phyloP scores from a whole-genome alignment of 2,329 filamentous ascomycete genomes.

The Stylonectria norvegica region DNA sequence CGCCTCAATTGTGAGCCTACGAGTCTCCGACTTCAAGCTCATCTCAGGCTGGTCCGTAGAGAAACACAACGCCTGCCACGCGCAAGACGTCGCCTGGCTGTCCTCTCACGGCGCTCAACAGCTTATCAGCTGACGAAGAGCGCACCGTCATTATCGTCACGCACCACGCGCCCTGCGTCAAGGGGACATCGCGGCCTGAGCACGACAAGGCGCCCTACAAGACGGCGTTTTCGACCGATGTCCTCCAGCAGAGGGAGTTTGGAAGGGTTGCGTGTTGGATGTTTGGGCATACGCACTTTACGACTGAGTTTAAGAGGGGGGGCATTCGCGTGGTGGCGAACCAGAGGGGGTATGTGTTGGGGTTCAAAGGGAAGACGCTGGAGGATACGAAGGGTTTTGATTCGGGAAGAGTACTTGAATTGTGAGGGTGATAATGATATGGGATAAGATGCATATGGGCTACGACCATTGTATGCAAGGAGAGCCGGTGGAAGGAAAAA shows the following conservation, averaged over 20 bases:
- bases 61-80: conserved; percentile 47
- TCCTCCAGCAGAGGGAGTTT: conserved; percentile 30
- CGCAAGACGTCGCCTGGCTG: conserved; percentile 50
- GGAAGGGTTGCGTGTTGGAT: conserved; percentile 38
- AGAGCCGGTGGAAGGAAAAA: no score
- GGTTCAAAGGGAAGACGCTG: conserved; percentile 20
- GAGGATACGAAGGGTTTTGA: conserved; percentile 24
- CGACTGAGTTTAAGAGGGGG: conserved; percentile 32
- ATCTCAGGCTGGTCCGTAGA: conserved; percentile 51
- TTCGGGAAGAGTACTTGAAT: conserved; percentile 20
- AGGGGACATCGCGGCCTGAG: conserved; percentile 47
- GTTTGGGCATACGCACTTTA: conserved; percentile 50
- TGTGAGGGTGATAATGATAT: no score
- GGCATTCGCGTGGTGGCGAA: conserved; percentile 42
- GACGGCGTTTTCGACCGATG: conserved; percentile 52
- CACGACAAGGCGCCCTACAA: conserved; percentile 45
- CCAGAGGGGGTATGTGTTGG: conserved; percentile 42
- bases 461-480: no score
- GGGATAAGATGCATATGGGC: no score
- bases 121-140: conserved; percentile 10
- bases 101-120: conserved; percentile 29
- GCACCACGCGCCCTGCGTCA: conserved; percentile 54
- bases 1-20: conserved; percentile 37
- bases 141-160: conserved; percentile 47
- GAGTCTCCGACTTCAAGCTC: conserved; percentile 51